A percentile compares a stretch with the other conserved stretches of the same genome.
phyloP scores from a whole-genome alignment of 2,329 filamentous ascomycete genomes.

The Laburnicola sp. region DNA sequence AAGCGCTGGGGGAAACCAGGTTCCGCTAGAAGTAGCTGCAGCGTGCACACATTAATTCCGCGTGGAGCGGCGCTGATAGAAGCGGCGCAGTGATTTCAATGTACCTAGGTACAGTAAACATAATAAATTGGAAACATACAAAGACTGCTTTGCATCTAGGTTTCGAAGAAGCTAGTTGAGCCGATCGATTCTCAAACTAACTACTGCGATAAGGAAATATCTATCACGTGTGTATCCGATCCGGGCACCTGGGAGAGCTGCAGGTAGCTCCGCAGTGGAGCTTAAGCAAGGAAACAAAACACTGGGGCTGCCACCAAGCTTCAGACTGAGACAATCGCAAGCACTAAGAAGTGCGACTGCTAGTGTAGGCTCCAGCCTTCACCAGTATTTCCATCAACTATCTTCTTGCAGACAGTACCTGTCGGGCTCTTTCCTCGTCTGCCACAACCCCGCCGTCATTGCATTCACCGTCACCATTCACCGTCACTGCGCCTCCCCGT shows the following conservation, averaged over 20 bases:
- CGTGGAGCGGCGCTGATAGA: too few relatives aligned
- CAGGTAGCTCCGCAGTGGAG: conserved; percentile 1
- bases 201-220: background rate
- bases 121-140: background rate
- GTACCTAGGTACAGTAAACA: too few relatives aligned
- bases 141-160: too few relatives aligned
- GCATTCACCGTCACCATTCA: background rate
- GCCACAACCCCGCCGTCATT: background rate
- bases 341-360: background rate
- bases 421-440: background rate
- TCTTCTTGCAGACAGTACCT: background rate
- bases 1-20: too few relatives aligned
- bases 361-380: background rate
- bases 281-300: conserved; percentile 3
- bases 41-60: too few relatives aligned
- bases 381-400: background rate
- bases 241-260: background rate
- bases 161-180: too few relatives aligned
- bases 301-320: background rate
- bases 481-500: background rate
- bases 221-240: background rate
- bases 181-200: too few relatives aligned
- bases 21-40: too few relatives aligned
- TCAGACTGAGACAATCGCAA: background rate
- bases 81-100: too few relatives aligned